Percentiles rank a stretch among this genome's conserved stretches.
Conservation (phyloP, 192 early-diverging fungal genomes). For the Lobulomyces angularis region DNA sequence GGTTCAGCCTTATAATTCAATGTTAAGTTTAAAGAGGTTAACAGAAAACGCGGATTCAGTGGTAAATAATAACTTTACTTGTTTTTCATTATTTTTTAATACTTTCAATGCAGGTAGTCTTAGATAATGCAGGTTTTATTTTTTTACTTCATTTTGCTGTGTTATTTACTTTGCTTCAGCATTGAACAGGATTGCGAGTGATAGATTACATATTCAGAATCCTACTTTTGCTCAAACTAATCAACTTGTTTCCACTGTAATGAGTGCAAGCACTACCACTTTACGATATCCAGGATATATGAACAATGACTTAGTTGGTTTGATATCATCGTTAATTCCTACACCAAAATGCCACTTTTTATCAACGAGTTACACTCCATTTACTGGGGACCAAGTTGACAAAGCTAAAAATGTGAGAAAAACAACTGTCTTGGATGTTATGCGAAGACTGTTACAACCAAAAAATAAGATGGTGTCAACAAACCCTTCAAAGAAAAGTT, state of each 20-base stretch:
- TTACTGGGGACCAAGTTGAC: conserved; percentile 83
- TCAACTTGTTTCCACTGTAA: conserved; percentile 95
- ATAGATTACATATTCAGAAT: conserved; percentile 82
- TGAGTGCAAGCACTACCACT: conserved; percentile 91
- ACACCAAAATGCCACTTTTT: conserved; percentile 97
- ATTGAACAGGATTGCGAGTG: conserved; percentile 79
- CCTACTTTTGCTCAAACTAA: conserved; percentile 93
- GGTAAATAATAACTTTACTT: conserved; percentile 20
- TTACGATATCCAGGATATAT: conserved; percentile 98
- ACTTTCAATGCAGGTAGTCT: too few species aligned
- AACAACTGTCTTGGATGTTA: conserved; percentile 95
- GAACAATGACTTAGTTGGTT: conserved; percentile 96
- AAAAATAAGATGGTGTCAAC: conserved; percentile 98
- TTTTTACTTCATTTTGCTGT: conserved; percentile 36
- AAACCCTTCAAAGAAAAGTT: conserved; percentile 75
- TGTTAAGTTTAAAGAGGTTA: conserved; percentile 82
- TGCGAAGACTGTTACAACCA: conserved; percentile 87
- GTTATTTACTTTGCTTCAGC: conserved; percentile 96
- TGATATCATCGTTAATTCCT: conserved; percentile 90
- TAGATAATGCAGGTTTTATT: neutral
- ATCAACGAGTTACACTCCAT: conserved; percentile 91
- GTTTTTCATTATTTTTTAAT: too few species aligned
- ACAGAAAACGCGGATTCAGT: conserved; percentile 91
- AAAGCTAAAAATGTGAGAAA: conserved; percentile 86
- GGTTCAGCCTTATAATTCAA: conserved; percentile 95